Evolutionary conservation across 805 yeast genomes (phyloP).

Genomic region (Saccharomyces kudriavzevii): DNA sequence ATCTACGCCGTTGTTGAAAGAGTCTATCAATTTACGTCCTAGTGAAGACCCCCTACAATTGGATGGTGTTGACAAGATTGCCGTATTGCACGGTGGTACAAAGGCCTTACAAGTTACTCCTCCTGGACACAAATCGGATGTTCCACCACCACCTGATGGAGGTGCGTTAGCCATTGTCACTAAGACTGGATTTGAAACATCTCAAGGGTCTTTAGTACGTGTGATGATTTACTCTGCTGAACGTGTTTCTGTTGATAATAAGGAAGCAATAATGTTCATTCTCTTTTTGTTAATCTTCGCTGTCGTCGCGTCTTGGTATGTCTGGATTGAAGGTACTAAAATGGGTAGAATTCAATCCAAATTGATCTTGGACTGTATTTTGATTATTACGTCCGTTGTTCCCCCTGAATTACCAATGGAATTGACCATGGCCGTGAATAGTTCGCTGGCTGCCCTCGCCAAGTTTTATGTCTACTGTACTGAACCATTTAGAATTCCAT

Average conservation of each 20-base stretch:
- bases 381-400: conserved; percentile 93
- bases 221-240: conserved; percentile 97
- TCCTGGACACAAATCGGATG: conserved; percentile 39
- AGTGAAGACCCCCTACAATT: conserved; percentile 55
- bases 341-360: conserved; percentile 94
- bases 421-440: conserved; percentile 94
- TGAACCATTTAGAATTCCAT: conserved; percentile 95
- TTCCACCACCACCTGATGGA: conserved; percentile 72
- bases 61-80: conserved; percentile 82
- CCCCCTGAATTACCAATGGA: conserved; percentile 99
- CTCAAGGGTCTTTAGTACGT: conserved; percentile 94
- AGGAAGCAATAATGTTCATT: conserved; percentile 88
- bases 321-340: conserved; percentile 94
- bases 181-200: conserved; percentile 96
- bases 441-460: conserved; percentile 78
- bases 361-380: conserved; percentile 87
- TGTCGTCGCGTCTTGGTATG: conserved; percentile 92
- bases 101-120: conserved; percentile 84
- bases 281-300: conserved; percentile 86
- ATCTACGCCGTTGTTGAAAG: conserved; percentile 92
- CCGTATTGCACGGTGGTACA: conserved; percentile 91
- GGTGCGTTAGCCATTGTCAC: conserved; percentile 89
- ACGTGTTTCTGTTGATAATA: conserved; percentile 91
- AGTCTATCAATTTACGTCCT: conserved; percentile 80
- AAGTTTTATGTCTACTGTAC: conserved; percentile 91